Conservation (phyloP, 805 yeast species). For the Grigorovia jiainica region DNA sequence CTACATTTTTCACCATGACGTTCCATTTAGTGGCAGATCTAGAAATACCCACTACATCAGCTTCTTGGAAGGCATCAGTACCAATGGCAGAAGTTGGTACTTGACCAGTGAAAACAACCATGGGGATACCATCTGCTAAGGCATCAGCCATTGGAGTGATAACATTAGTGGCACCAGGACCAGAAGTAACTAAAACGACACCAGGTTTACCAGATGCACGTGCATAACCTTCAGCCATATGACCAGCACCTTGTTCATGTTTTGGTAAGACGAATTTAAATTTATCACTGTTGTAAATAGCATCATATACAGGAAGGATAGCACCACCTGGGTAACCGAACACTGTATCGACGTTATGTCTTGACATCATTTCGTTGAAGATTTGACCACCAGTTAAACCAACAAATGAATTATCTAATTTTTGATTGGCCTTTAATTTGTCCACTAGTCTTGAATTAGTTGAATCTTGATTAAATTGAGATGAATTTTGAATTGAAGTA, state of each 20-base stretch:
- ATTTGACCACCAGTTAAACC: conserved; percentile 98
- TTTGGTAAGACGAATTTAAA: conserved; percentile 89
- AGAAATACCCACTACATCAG: conserved; percentile 94
- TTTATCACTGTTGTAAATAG: conserved; percentile 82
- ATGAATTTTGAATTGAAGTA: conserved; percentile 1
- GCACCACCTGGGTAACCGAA: conserved; percentile 99
- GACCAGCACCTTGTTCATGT: conserved; percentile 99
- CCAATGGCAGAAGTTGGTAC: conserved; percentile 94
- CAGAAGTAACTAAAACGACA: conserved; percentile 96
- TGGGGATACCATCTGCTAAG: conserved; percentile 91
- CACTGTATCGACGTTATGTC: conserved; percentile 90
- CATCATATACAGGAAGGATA: conserved; percentile 94
- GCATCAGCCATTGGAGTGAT: conserved; percentile 99
- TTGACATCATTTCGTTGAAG: conserved; percentile 96
- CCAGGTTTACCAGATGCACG: conserved; percentile 94
- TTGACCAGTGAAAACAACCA: conserved; percentile 95
- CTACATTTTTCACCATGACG: conserved; percentile 92
- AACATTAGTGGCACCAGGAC: conserved; percentile 98
- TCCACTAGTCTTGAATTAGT: not conserved
- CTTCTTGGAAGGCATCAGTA: conserved; percentile 98
- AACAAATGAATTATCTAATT: conserved; percentile 77
- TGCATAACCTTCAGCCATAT: conserved; percentile 99
- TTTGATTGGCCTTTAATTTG: conserved; percentile 6
- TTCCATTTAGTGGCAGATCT: conserved; percentile 98
- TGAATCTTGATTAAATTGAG: not conserved